phyloP scores from a whole-genome alignment of 345 rosid species.

The Pugionium cornutum region DNA sequence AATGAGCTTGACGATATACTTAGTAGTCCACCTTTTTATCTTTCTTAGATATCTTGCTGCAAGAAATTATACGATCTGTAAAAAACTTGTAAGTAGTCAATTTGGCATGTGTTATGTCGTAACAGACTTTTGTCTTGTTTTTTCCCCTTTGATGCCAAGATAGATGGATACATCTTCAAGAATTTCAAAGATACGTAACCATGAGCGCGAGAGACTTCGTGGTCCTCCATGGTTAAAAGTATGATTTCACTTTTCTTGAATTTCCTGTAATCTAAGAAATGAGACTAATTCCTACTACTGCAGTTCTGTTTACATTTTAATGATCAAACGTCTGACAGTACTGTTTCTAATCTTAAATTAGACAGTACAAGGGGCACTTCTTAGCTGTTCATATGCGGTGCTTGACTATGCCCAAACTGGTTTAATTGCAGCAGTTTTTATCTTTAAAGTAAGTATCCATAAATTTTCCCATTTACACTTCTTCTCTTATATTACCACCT shows the following conservation, averaged over 20 bases:
- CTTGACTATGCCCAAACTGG: conserved; percentile 99
- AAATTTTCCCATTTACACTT: background rate
- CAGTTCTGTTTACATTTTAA: conserved; percentile 13
- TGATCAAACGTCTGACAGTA: conserved; percentile 20
- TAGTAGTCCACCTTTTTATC: background rate
- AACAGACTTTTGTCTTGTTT: conserved; percentile 19
- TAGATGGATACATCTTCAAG: conserved; percentile 98
- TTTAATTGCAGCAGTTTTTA: conserved; percentile 90
- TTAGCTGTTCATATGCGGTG: conserved; percentile 70
- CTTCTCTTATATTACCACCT: conserved; percentile 17
- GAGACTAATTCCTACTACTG: conserved; percentile 12
- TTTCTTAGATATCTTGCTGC: conserved; percentile 1
- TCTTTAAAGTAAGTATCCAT: conserved; percentile 74
- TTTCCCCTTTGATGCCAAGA: conserved; percentile 48
- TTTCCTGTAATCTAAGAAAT: background rate
- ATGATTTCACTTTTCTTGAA: conserved; percentile 25
- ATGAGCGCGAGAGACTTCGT: conserved; percentile 88
- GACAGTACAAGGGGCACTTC: conserved; percentile 85
- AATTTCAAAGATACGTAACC: conserved; percentile 87
- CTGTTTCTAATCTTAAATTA: conserved; percentile 41
- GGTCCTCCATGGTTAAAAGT: conserved; percentile 99
- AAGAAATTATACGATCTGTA: conserved; percentile 14
- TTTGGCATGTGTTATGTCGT: conserved; percentile 1
- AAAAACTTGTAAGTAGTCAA: background rate
- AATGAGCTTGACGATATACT: background rate